Percentiles rank a stretch among this genome's conserved stretches.
Conservation (phyloP, 352 stramenopile genomes). For the Phytophthora tubulina region DNA sequence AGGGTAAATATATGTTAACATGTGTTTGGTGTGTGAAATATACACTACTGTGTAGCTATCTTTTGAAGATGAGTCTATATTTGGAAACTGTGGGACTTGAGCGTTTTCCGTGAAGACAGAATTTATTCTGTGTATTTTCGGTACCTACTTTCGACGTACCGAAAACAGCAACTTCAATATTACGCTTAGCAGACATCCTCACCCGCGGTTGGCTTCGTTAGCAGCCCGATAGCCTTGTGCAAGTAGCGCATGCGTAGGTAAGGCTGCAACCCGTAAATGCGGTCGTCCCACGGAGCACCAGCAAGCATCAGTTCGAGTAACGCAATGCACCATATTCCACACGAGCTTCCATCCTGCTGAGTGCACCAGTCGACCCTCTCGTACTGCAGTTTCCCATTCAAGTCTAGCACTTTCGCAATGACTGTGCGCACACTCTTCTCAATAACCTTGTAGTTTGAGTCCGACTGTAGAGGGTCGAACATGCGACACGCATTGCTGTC, state of each 20-base stretch:
- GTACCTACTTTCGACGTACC: too few relatives aligned
- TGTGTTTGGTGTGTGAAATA: too few relatives aligned
- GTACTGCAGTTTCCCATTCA: constrained; percentile 16
- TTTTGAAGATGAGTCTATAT: too few relatives aligned
- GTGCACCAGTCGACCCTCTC: constrained; percentile 11
- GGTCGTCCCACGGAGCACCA: constrained; percentile 1
- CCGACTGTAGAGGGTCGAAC: constrained; percentile 9
- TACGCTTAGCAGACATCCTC: too few relatives aligned
- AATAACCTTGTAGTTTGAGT: not conserved
- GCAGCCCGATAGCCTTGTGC: constrained; percentile 2
- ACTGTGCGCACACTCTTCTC: constrained; percentile 16
- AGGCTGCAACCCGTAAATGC: constrained; percentile 1
- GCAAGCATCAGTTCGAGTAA: constrained; percentile 4
- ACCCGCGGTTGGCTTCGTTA: too few relatives aligned
- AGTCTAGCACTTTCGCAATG: not conserved
- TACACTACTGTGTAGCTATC: too few relatives aligned
- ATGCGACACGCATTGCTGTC: constrained; percentile 4
- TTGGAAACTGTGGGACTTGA: too few relatives aligned
- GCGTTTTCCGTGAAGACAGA: too few relatives aligned
- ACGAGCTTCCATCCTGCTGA: constrained; percentile 8
- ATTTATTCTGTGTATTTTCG: too few relatives aligned
- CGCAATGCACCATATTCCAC: constrained; percentile 16
- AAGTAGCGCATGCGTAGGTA: constrained; percentile 15
- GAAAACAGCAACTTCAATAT: too few relatives aligned
- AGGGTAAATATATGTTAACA: too few relatives aligned